Percentiles rank a stretch among this genome's conserved stretches.
Evolutionary conservation across 352 stramenopile genomes (phyloP).

Genomic region (Pythium phragmitis): DNA sequence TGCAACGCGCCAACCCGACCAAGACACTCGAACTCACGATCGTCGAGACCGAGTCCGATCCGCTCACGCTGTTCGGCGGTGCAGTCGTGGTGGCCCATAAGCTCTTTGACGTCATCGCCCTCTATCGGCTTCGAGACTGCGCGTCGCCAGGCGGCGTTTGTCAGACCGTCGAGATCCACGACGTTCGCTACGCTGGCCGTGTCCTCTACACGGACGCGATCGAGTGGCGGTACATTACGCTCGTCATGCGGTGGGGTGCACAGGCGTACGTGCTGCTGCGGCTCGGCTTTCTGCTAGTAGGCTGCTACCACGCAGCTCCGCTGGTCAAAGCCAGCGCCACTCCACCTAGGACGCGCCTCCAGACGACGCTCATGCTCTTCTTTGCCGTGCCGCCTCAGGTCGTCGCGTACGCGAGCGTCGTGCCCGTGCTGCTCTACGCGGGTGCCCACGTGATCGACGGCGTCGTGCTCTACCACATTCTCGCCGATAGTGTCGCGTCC

Average conservation of each 20-base stretch:
- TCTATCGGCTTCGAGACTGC: constrained; percentile 22
- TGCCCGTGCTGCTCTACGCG: constrained; percentile 27
- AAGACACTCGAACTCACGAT: constrained; percentile 30
- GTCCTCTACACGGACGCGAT: constrained; percentile 31
- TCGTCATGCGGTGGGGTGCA: constrained; percentile 20
- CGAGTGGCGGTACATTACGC: constrained; percentile 31
- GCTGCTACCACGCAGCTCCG: constrained; percentile 26
- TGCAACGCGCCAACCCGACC: constrained; percentile 20
- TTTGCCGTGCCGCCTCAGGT: constrained; percentile 28
- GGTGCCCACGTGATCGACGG: constrained; percentile 29
- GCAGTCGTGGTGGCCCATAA: constrained; percentile 30
- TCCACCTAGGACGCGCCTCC: not conserved
- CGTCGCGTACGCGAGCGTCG: constrained; percentile 29
- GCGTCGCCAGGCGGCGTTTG: constrained; percentile 1
- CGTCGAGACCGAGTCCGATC: constrained; percentile 30
- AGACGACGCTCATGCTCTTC: constrained; percentile 25
- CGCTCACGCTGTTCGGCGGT: constrained; percentile 28
- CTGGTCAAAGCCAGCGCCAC: not conserved
- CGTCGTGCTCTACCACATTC: constrained; percentile 27
- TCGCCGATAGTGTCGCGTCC: constrained; percentile 17
- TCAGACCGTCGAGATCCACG: constrained; percentile 17
- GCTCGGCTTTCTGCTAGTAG: constrained; percentile 18
- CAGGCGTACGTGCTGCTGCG: constrained; percentile 28
- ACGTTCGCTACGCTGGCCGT: constrained; percentile 25
- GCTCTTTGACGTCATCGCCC: constrained; percentile 25